Evolutionary conservation across 805 yeast species (phyloP).

Genomic region (Scheffersomyces lignosus): DNA sequence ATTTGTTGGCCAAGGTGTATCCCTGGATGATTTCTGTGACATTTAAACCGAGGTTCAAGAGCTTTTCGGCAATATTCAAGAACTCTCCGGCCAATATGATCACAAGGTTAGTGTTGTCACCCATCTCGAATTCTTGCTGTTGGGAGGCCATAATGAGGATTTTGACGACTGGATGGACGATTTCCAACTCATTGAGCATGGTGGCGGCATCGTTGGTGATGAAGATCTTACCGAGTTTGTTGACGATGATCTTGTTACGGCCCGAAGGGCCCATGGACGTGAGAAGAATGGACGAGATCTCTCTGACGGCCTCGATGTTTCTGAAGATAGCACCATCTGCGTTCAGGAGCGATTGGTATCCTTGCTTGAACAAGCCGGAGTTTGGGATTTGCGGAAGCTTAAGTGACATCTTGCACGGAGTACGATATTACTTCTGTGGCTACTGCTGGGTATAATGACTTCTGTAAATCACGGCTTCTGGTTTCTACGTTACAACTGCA

Average conservation of each 20-base stretch:
- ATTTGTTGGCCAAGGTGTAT: conserved; percentile 80
- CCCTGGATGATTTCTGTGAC: conserved; percentile 95
- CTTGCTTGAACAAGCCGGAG: conserved; percentile 92
- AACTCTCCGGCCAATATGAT: conserved; percentile 91
- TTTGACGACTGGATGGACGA: conserved; percentile 96
- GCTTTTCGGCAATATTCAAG: conserved; percentile 80
- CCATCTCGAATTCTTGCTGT: conserved; percentile 97
- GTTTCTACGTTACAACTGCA: no score
- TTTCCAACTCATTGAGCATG: conserved; percentile 87
- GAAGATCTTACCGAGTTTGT: conserved; percentile 79
- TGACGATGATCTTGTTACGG: conserved; percentile 91
- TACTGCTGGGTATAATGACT: no score
- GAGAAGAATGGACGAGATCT: conserved; percentile 85
- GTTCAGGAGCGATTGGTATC: conserved; percentile 81
- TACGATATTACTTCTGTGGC: no score
- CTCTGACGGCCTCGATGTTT: conserved; percentile 92
- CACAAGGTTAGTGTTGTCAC: conserved; percentile 92
- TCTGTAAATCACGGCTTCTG: no score
- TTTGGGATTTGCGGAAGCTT: conserved; percentile 92
- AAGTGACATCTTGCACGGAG: conserved; percentile 70
- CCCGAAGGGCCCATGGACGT: conserved; percentile 98
- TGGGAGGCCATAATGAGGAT: conserved; percentile 93
- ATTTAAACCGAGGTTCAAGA: conserved; percentile 80
- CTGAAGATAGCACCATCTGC: conserved; percentile 94
- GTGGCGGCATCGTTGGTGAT: conserved; percentile 98